A percentile compares a stretch with the other conserved stretches of the same genome.
phyloP scores from a whole-genome alignment of 805 yeast genomes.

The Citeromyces matritensis region DNA sequence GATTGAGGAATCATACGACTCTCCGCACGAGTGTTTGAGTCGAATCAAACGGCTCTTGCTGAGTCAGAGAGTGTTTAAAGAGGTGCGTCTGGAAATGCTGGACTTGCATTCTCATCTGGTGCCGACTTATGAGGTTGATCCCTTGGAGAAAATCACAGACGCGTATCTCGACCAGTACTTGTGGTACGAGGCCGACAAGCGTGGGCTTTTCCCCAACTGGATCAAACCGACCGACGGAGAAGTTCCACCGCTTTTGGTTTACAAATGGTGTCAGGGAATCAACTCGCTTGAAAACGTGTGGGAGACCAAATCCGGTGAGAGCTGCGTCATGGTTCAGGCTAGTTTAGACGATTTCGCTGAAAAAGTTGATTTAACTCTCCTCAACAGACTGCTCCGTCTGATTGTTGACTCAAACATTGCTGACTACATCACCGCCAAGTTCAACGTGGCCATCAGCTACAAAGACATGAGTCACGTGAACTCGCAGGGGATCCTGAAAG shows the following conservation, averaged over 20 bases:
- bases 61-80: slow-evolving; percentile 88
- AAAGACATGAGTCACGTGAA: slow-evolving; percentile 94
- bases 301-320: slow-evolving; percentile 61
- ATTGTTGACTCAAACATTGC: slow-evolving; percentile 85
- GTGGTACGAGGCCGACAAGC: slow-evolving; percentile 89
- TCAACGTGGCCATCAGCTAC: slow-evolving; percentile 66
- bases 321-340: slow-evolving; percentile 77
- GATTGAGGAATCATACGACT: slow-evolving; percentile 93
- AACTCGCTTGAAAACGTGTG: slow-evolving; percentile 70
- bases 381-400: slow-evolving; percentile 68
- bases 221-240: slow-evolving; percentile 90
- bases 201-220: slow-evolving; percentile 90
- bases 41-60: slow-evolving; percentile 70
- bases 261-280: slow-evolving; percentile 89
- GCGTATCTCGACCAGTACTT: slow-evolving; percentile 90
- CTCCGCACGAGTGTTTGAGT: slow-evolving; percentile 85
- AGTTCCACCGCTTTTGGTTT: slow-evolving; percentile 80
- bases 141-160: slow-evolving; percentile 89
- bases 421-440: slow-evolving; percentile 86
- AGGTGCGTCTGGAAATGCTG: slow-evolving; percentile 76
- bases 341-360: slow-evolving; percentile 58
- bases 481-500: slow-evolving; percentile 76
- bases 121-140: slow-evolving; percentile 83
- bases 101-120: slow-evolving; percentile 74
- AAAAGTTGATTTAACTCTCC: slow-evolving; percentile 74